Evolutionary conservation across 1,284 basidiomycete species (phyloP).

Genomic region (Sanguinoderma infundibulare): DNA sequence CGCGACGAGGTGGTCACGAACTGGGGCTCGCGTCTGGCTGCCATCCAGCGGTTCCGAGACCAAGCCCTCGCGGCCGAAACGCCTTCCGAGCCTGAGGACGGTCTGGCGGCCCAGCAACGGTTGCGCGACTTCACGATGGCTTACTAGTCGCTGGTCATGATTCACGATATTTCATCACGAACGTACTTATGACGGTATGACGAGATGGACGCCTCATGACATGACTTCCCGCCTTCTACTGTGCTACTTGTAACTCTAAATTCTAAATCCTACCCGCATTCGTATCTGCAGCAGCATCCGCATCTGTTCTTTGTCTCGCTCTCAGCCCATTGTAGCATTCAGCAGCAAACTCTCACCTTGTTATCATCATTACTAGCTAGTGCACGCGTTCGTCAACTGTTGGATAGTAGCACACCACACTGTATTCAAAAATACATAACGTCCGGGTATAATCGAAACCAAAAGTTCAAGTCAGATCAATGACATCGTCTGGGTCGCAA

Average conservation of each 20-base stretch:
- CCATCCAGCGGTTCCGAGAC: slow-evolving; percentile 69
- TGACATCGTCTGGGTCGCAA: slow-evolving; percentile 34
- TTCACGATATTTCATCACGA: slow-evolving; percentile 14
- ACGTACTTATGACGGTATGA: slow-evolving; percentile 13
- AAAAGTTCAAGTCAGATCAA: slow-evolving; percentile 49
- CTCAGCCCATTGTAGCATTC: slow-evolving; percentile 22
- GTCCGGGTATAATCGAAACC: slow-evolving; percentile 7
- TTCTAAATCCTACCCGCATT: background rate
- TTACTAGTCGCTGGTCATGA: slow-evolving; percentile 39
- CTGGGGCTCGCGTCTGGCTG: slow-evolving; percentile 82
- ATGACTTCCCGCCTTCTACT: background rate
- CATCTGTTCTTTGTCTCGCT: background rate
- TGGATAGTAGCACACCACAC: slow-evolving; percentile 24
- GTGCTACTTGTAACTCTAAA: background rate
- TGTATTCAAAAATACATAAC: slow-evolving; percentile 20
- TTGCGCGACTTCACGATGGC: slow-evolving; percentile 44
- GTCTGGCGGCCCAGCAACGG: slow-evolving; percentile 41
- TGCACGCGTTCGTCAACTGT: slow-evolving; percentile 11
- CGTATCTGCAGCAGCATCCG: slow-evolving; percentile 2
- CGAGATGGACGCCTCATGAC: slow-evolving; percentile 12
- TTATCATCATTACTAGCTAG: slow-evolving; percentile 6
- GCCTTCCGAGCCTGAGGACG: slow-evolving; percentile 32
- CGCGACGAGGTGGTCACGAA: slow-evolving; percentile 85
- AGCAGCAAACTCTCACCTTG: slow-evolving; percentile 16
- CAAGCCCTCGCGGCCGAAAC: slow-evolving; percentile 35